Conservation (phyloP, 108 stramenopile species). For the Skeletonema costatum region DNA sequence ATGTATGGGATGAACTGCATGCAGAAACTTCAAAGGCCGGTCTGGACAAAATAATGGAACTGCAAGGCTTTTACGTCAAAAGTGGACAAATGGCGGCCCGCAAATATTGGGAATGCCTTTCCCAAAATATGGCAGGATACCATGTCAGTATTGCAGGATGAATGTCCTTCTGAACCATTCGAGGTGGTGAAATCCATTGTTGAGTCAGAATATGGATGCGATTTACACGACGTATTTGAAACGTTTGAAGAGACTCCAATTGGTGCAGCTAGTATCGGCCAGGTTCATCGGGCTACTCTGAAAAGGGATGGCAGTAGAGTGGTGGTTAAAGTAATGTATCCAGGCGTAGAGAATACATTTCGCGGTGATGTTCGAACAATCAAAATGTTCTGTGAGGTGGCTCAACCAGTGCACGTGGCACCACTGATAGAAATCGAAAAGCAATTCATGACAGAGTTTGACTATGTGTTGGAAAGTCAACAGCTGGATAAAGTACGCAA, state of each 20-base stretch:
- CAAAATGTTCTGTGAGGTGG: constrained; percentile 79
- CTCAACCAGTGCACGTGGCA: constrained; percentile 88
- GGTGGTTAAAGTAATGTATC: constrained; percentile 87
- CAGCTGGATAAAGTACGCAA: constrained; percentile 65
- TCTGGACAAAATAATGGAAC: constrained; percentile 74
- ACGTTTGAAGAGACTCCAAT: constrained; percentile 79
- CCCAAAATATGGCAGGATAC: constrained; percentile 85
- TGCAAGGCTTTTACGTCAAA: constrained; percentile 88
- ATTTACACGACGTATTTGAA: constrained; percentile 58
- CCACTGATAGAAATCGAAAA: constrained; percentile 86
- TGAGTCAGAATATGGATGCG: constrained; percentile 56
- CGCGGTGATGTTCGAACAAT: constrained; percentile 85
- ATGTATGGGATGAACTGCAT: constrained; percentile 73
- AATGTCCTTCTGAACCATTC: constrained; percentile 67
- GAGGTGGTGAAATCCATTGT: constrained; percentile 65
- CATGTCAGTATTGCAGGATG: constrained; percentile 82
- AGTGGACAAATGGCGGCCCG: constrained; percentile 86
- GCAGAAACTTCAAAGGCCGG: constrained; percentile 53
- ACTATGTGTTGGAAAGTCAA: constrained; percentile 80
- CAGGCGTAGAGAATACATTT: constrained; percentile 73
- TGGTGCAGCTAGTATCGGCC: constrained; percentile 86
- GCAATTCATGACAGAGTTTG: constrained; percentile 95
- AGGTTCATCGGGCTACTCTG: constrained; percentile 83
- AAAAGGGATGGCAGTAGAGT: constrained; percentile 60
- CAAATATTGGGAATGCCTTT: constrained; percentile 86